A percentile compares a stretch with the other conserved stretches of the same genome.
Evolutionary conservation across 2,329 filamentous ascomycete genomes (phyloP).

Genomic region (Talaromyces amestolkiae): DNA sequence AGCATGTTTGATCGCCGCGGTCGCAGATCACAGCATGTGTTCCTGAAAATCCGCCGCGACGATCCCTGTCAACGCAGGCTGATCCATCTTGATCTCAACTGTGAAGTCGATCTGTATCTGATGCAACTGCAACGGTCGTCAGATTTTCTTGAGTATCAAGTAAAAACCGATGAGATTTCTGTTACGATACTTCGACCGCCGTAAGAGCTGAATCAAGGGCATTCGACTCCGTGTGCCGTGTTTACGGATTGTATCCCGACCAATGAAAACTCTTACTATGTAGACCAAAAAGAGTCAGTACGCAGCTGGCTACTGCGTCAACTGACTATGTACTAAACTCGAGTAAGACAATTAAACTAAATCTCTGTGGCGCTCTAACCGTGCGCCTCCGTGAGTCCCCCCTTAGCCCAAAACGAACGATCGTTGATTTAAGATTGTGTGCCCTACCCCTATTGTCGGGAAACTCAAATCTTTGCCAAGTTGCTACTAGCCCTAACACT

Average conservation of each 20-base stretch:
- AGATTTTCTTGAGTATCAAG: not conserved
- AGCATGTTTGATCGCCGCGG: constrained; percentile 14
- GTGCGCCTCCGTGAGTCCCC: not conserved
- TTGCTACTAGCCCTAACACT: not conserved
- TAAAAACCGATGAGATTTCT: not conserved
- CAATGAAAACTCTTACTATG: not conserved
- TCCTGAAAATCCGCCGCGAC: constrained; percentile 19
- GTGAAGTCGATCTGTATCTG: not conserved
- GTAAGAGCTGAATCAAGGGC: not conserved
- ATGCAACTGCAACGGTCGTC: constrained; percentile 2
- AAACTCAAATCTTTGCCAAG: not conserved
- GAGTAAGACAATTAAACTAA: not conserved
- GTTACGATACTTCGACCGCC: not conserved
- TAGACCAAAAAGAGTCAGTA: not conserved
- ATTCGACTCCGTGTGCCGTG: not conserved
- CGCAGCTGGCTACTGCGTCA: not conserved
- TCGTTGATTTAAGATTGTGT: constrained; percentile 7
- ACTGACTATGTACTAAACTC: not conserved
- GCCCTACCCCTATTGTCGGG: not conserved
- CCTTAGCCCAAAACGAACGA: not conserved
- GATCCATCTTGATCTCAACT: constrained; percentile 17
- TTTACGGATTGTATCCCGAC: not conserved
- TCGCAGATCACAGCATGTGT: constrained; percentile 17
- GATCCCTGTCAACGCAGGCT: constrained; percentile 20
- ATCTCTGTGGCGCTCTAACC: not conserved